Conservation (phyloP, 2,329 filamentous ascomycete species). For the Aspergillus novoparasiticus region DNA sequence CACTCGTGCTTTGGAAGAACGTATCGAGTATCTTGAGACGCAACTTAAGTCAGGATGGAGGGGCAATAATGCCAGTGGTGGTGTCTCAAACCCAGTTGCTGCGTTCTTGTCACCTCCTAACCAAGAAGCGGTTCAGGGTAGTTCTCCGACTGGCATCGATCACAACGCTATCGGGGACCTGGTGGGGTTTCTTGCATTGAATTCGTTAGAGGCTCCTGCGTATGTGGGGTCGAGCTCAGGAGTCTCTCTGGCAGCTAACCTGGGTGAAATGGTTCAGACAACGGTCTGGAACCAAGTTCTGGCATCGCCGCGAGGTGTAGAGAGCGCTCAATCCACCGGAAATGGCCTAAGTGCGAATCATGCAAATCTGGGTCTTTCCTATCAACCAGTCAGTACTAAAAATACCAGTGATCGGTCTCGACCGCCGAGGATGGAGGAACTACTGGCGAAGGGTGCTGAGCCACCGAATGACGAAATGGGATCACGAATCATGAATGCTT, state of each 20-base stretch:
- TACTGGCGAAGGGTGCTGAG: constrained; percentile 47
- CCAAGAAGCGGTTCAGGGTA: constrained; percentile 21
- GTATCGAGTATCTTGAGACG: constrained; percentile 46
- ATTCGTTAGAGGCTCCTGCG: constrained; percentile 48
- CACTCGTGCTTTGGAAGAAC: constrained; percentile 46
- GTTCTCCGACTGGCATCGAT: constrained; percentile 26
- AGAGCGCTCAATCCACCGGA: constrained; percentile 19
- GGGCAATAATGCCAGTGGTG: constrained; percentile 17
- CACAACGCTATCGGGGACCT: constrained; percentile 47
- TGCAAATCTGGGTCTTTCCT: constrained; percentile 12
- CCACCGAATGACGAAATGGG: constrained; percentile 53
- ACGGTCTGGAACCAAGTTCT: constrained; percentile 58
- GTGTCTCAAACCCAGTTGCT: constrained; percentile 20
- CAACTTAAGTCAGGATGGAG: constrained; percentile 25
- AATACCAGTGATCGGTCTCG: constrained; percentile 27
- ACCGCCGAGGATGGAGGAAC: constrained; percentile 43
- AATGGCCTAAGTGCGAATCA: constrained; percentile 10
- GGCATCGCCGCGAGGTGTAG: constrained; percentile 26
- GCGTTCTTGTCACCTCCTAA: constrained; percentile 29
- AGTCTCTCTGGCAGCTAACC: constrained; percentile 51
- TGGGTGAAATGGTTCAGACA: constrained; percentile 57
- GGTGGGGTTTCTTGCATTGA: constrained; percentile 54
- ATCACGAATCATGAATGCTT: constrained; percentile 47
- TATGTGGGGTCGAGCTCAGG: constrained; percentile 56
- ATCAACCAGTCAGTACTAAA: constrained; percentile 19